phyloP scores from a whole-genome alignment of 2,329 filamentous ascomycete species.

The Penicillium polonicum region DNA sequence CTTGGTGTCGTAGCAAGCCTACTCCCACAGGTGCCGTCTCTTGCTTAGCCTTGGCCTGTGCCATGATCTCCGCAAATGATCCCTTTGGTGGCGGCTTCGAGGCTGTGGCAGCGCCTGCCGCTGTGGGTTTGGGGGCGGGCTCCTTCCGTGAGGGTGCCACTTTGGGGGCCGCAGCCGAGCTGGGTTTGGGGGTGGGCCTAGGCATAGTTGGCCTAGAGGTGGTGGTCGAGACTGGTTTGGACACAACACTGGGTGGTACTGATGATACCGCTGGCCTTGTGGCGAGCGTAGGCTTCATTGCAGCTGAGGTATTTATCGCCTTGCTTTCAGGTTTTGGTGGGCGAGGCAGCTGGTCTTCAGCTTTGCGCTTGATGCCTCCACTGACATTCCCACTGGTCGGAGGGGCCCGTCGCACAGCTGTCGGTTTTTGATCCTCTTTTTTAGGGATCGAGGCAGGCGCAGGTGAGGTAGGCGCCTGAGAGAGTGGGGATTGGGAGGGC shows the following conservation, averaged over 20 bases:
- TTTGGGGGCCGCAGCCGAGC: constrained; percentile 19
- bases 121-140: constrained; percentile 12
- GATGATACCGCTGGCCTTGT: constrained; percentile 20
- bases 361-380: constrained; percentile 43
- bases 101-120: constrained; percentile 13
- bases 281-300: constrained; percentile 18
- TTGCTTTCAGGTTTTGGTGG: constrained; percentile 28
- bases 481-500: constrained; percentile 30
- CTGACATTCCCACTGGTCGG: constrained; percentile 19
- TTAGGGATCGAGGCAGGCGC: constrained; percentile 24
- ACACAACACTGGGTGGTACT: constrained; percentile 20
- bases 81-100: constrained; percentile 54
- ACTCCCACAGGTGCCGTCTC: constrained; percentile 47
- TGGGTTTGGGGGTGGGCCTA: constrained; percentile 24
- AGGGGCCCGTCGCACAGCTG: constrained; percentile 14
- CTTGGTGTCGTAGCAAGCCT: constrained; percentile 58
- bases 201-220: constrained; percentile 9
- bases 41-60: constrained; percentile 56
- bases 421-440: constrained; percentile 25
- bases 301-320: constrained; percentile 17
- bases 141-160: constrained; percentile 19
- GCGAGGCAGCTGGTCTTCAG: constrained; percentile 41
- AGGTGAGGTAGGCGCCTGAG: constrained; percentile 27
- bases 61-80: constrained; percentile 60
- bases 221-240: constrained; percentile 12